A percentile compares a stretch with the other conserved stretches of the same genome.
phyloP scores from a whole-genome alignment of 1,284 basidiomycete genomes.

The Takashimella koratensis region DNA sequence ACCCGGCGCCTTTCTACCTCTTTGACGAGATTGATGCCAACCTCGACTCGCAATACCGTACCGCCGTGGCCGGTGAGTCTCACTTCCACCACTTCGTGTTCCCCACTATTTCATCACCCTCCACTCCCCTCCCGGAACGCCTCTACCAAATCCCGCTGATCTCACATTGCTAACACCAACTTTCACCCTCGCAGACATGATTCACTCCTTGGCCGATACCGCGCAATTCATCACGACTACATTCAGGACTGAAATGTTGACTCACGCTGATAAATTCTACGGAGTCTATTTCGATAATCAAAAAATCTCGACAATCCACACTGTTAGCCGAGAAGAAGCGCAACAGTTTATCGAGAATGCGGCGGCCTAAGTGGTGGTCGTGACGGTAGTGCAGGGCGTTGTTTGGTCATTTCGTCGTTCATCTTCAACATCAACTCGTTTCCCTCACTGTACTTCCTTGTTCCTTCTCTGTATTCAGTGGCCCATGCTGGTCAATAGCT shows the following conservation, averaged over 20 bases:
- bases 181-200: slow-evolving; percentile 67
- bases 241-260: slow-evolving; percentile 95
- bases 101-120: no score
- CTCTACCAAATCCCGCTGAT: no score
- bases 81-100: no score
- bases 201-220: slow-evolving; percentile 75
- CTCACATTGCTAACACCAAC: slow-evolving; percentile 8
- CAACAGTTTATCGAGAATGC: slow-evolving; percentile 40
- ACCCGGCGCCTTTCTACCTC: slow-evolving; percentile 99
- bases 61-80: slow-evolving; percentile 86
- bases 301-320: slow-evolving; percentile 65
- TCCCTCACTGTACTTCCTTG: neutral
- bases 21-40: slow-evolving; percentile 99
- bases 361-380: neutral
- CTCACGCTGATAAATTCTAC: slow-evolving; percentile 91
- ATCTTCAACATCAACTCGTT: no score
- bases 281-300: slow-evolving; percentile 98
- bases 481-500: no score
- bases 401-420: no score
- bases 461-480: no score
- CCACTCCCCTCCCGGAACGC: neutral
- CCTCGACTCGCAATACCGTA: slow-evolving; percentile 94
- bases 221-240: slow-evolving; percentile 99
- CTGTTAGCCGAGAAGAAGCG: slow-evolving; percentile 44
- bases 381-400: no score